A percentile compares a stretch with the other conserved stretches of the same genome.
These are phyloP conservation scores for Eimeria maxima DNA, from an alignment of 169 alveolate genomes.

Conservation along the genomic window DNA sequence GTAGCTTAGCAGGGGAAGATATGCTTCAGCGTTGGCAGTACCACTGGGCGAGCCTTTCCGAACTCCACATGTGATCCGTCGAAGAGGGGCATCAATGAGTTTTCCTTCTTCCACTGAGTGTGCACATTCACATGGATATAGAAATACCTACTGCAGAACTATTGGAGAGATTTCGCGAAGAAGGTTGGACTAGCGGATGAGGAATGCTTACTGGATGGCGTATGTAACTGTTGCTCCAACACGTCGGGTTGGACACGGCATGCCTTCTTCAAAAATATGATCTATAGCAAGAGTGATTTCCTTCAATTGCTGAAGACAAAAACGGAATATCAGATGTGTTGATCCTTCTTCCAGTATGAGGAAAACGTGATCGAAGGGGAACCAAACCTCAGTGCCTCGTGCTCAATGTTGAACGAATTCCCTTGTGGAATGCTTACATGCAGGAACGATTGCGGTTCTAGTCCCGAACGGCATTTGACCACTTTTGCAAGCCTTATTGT, in stretches of 20 bases:
- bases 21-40: slow-evolving; percentile 30
- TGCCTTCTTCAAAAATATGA: slow-evolving; percentile 82
- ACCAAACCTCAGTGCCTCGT: background rate
- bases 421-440: slow-evolving; percentile 52
- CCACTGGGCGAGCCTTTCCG: slow-evolving; percentile 46
- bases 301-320: slow-evolving; percentile 85
- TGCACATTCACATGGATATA: background rate
- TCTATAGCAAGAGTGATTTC: slow-evolving; percentile 85
- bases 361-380: background rate
- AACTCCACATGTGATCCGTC: background rate
- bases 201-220: slow-evolving; percentile 70
- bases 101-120: slow-evolving; percentile 70
- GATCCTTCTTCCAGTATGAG: background rate
- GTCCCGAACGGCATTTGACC: slow-evolving; percentile 83
- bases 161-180: too few species aligned
- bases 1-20: background rate
- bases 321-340: background rate
- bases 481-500: slow-evolving; percentile 75
- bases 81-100: background rate
- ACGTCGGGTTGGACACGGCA: slow-evolving; percentile 62
- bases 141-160: background rate
- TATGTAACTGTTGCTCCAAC: slow-evolving; percentile 79
- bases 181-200: background rate
- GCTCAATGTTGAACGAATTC: background rate
- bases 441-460: slow-evolving; percentile 73